Base-by-base conservation (phyloP, 805 yeast genomes). In the Lachancea fermentati region DNA sequence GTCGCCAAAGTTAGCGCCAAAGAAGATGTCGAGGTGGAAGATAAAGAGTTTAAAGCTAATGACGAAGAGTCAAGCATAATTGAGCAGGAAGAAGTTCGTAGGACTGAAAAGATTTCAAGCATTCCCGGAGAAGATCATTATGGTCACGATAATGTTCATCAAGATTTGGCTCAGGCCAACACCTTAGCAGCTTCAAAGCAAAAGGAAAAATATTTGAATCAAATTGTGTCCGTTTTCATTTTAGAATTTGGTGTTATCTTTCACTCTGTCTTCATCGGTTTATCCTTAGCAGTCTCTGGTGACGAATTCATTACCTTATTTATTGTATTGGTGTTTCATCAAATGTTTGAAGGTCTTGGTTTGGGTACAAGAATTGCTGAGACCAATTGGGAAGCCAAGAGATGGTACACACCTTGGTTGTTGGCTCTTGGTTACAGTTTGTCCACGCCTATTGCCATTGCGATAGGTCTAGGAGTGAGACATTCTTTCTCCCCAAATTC, bases 261-360 rank as follows among this genome's bases (percentile, higher is more conserved):
- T 69, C 95, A 86, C 62, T 86, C 95, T 3, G 75, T 86, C 2
- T 84, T 86, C 53, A 73, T 86, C 42, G 95, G 95, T 18, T 67
- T 86, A 37, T 72, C 93, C 0, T 67, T 85, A 34, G 85, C 93
- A 1, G 83, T 83, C 13, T 69, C 93, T 4, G 93, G 89, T 36
- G 81, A 76, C 2, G 91, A 82, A 57, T 85, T 85, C 56, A 73
- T 68, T 43, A 73, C 85, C 4, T 66, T 85, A 36, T 85, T 81
- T 60, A 72, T 81, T 46, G 95, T 74, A n/a, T 48, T 73, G 32
- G 75, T 79, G 4, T 78, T 77, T 69, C 88, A 86, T 58, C 95
- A 85, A 62, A 69, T 79, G 68, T 85, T 85, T 55, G 95, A 85
- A 65, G 95, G 95, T 36, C 69, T 86, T 36, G 95, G 95, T 44